Evolutionary conservation across 345 rosid species (phyloP).

Genomic region (Moringa oleifera): DNA sequence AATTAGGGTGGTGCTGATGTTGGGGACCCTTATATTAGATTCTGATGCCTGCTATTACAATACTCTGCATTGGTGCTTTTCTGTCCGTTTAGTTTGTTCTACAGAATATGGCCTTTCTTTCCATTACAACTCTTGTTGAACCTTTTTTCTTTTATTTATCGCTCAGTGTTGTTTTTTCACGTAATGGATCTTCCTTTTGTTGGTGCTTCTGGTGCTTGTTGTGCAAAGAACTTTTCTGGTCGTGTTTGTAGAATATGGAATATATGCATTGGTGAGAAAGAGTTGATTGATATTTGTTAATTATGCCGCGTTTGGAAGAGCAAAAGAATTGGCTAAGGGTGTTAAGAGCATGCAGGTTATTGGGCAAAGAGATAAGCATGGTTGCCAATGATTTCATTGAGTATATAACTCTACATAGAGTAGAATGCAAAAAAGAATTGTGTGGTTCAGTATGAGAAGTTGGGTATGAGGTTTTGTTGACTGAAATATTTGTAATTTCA

Average conservation of each 20-base stretch:
- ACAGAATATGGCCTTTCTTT: constrained; percentile 41
- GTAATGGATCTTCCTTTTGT: constrained; percentile 32
- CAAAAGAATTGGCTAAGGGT: not conserved
- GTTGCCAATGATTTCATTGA: constrained; percentile 13
- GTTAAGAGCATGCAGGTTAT: constrained; percentile 13
- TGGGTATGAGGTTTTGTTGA: not conserved
- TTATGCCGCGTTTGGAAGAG: constrained; percentile 9
- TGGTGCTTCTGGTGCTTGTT: constrained; percentile 29
- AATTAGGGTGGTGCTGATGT: constrained; percentile 22
- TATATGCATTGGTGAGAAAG: constrained; percentile 26
- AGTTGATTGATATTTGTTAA: constrained; percentile 14
- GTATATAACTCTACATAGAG: constrained; percentile 7
- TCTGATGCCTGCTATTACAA: constrained; percentile 50
- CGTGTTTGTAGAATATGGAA: constrained; percentile 32
- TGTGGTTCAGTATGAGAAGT: not conserved
- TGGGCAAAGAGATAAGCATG: constrained; percentile 10
- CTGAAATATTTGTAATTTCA: not conserved
- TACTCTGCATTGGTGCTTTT: constrained; percentile 30
- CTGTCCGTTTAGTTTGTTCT: constrained; percentile 46
- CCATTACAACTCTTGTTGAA: constrained; percentile 9
- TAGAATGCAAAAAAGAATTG: not conserved
- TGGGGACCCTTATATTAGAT: constrained; percentile 26
- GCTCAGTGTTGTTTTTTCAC: constrained; percentile 55
- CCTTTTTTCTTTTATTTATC: constrained; percentile 17
- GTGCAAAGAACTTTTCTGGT: constrained; percentile 16